Evolutionary conservation across 176 grass and related monocot genomes (phyloP).

Genomic region (Bothriochloa decipiens): DNA sequence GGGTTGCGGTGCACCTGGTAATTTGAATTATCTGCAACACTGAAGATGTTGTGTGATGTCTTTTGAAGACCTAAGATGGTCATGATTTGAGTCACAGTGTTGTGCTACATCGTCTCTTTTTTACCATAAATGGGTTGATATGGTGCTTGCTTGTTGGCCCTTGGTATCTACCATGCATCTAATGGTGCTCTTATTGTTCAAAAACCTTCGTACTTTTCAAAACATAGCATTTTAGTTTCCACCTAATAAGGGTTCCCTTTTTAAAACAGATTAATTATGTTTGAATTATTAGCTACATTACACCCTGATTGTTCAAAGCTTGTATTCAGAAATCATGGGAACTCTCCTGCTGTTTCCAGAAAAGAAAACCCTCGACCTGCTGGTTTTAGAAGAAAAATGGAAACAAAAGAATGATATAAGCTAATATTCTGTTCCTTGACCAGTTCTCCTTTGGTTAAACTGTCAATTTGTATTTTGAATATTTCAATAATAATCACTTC

Average conservation of each 20-base stretch:
- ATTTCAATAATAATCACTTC: slow-evolving; percentile 13
- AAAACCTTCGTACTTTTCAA: not conserved
- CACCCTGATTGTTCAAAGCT: not conserved
- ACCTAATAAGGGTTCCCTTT: not conserved
- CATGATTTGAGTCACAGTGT: not conserved
- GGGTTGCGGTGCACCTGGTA: slow-evolving; percentile 91
- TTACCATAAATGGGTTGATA: not conserved
- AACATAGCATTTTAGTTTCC: not conserved
- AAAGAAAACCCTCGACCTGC: not conserved
- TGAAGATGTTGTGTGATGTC: not conserved
- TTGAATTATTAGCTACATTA: not conserved
- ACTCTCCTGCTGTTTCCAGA: not conserved
- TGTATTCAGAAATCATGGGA: not conserved
- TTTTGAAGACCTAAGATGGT: not conserved
- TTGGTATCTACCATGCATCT: not conserved
- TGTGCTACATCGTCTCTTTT: not conserved
- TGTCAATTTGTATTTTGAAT: not conserved
- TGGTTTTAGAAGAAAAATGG: not conserved
- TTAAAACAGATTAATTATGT: not conserved
- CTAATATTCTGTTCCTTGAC: not conserved
- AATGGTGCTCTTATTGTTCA: not conserved
- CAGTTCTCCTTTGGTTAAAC: not conserved
- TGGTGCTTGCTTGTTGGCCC: not conserved
- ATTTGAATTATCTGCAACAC: slow-evolving; percentile 32
- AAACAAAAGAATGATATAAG: not conserved